Base-by-base conservation (phyloP, 2,329 filamentous ascomycete species). In the Bisporella sp. region DNA sequence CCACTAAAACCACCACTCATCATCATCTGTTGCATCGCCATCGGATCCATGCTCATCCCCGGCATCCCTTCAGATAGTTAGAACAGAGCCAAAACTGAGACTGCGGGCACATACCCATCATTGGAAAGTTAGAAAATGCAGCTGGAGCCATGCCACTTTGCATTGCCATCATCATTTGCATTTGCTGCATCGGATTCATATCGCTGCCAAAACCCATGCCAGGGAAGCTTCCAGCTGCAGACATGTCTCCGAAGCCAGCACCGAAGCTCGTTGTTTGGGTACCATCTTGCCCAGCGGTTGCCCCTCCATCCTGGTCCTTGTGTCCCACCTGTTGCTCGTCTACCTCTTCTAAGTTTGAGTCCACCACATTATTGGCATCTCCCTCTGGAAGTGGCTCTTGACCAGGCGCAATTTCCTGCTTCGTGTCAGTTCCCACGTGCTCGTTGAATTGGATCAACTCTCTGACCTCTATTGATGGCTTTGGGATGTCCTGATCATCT, bases 41-140 rank as follows among this genome's bases (percentile, higher is more conserved):
- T 82, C 54, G 83, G 82, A 76, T 91, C 87, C 88, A 95, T 93
- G 69, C 79, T 79, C 85, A 92, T 89, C 64, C 81, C 81, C 59
- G 85, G 74, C 85, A 93, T 91, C 37, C 54, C 54, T 57, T 40
- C 33, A 46, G 46, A 39, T 48, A 48, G 44, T 59, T 55, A 52
- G 47, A 33, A 49, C 41, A 30, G 29, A 45, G 45, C 51, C 51
- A 31, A 31, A 9, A 21, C 8, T 31, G 6, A 35, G 28, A 21
- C n/a, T 21, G 6, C 6, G 12, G 9, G 11, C 28, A 76, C 87
- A 66, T 80, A 96, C 91, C 87, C 87, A 96, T 96, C 82, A 92
- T 89, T 48, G 85, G 76, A 63, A 84, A 84, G 54, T 71, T 72
- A 51, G 74, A 73, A 62, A 82, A 83, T 2, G 70, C 69, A 58